phyloP scores from a whole-genome alignment of 2,329 filamentous ascomycete species.

The Phaeosphaeriaceae sp. region DNA sequence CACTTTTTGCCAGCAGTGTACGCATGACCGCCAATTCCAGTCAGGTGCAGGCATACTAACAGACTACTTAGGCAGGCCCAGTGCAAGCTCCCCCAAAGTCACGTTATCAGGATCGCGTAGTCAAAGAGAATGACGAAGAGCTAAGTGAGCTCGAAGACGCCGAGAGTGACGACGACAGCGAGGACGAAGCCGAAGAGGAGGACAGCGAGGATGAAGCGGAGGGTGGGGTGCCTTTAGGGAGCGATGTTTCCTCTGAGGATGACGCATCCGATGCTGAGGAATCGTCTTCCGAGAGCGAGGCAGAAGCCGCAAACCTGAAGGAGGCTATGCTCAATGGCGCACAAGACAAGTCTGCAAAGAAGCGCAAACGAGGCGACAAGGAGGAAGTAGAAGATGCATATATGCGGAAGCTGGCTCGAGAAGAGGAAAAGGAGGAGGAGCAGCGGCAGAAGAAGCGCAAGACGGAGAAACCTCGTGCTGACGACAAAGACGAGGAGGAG shows the following conservation, averaged over 20 bases:
- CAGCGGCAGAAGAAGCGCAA: conserved; percentile 47
- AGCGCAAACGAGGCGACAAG: conserved; percentile 62
- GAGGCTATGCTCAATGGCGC: conserved; percentile 36
- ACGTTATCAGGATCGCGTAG: conserved; percentile 45
- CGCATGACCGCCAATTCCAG: neutral
- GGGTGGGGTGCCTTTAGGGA: neutral
- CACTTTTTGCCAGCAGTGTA: conserved; percentile 55
- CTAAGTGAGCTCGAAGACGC: conserved; percentile 58
- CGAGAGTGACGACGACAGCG: conserved; percentile 38
- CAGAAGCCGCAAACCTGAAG: conserved; percentile 31
- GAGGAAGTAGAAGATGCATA: conserved; percentile 76
- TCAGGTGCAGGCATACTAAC: conserved; percentile 15
- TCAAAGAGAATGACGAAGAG: conserved; percentile 25
- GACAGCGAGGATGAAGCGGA: conserved; percentile 43
- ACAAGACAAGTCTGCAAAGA: conserved; percentile 42
- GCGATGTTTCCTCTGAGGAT: conserved; percentile 20
- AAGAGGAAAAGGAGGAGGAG: conserved; percentile 53
- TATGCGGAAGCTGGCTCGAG: conserved; percentile 66
- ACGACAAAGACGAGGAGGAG: conserved; percentile 21
- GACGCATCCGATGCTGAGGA: conserved; percentile 21
- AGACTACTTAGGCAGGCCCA: conserved; percentile 39
- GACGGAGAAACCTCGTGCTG: conserved; percentile 33
- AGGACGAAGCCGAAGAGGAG: conserved; percentile 44
- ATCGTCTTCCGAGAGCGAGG: conserved; percentile 29
- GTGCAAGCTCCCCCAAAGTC: conserved; percentile 48